A percentile compares a stretch with the other conserved stretches of the same genome.
phyloP scores from a whole-genome alignment of 2,329 filamentous ascomycete species.

The Hymenoscyphus fructigenus region DNA sequence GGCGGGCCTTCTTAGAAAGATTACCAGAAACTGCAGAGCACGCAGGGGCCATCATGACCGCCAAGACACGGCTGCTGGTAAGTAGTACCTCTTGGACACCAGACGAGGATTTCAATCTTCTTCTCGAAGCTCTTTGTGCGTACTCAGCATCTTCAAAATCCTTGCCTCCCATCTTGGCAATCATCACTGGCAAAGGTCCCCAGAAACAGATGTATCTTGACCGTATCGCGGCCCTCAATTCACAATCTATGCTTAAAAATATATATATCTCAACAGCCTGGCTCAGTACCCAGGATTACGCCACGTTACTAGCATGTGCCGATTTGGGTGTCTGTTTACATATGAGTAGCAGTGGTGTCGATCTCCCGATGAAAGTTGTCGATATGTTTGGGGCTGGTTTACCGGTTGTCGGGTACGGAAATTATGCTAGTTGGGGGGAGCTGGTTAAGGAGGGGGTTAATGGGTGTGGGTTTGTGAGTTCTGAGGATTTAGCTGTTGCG shows the following conservation, averaged over 20 bases:
- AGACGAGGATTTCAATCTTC: slow-evolving; percentile 89
- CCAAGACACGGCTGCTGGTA: slow-evolving; percentile 69
- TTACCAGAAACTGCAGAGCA: slow-evolving; percentile 64
- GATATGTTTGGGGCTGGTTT: slow-evolving; percentile 97
- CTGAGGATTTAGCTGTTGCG: slow-evolving; percentile 62
- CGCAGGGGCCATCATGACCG: slow-evolving; percentile 57
- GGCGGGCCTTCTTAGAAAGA: slow-evolving; percentile 61
- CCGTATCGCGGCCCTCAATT: slow-evolving; percentile 61
- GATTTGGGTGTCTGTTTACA: slow-evolving; percentile 91
- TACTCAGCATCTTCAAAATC: slow-evolving; percentile 59
- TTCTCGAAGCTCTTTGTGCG: slow-evolving; percentile 76
- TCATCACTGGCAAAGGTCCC: slow-evolving; percentile 94
- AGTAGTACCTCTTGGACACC: slow-evolving; percentile 97
- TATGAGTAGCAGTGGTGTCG: slow-evolving; percentile 89
- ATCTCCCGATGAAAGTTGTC: slow-evolving; percentile 98
- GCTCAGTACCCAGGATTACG: slow-evolving; percentile 82
- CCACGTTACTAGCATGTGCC: slow-evolving; percentile 75
- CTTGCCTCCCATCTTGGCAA: slow-evolving; percentile 67
- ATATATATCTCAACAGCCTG: slow-evolving; percentile 79
- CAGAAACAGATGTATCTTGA: slow-evolving; percentile 74
- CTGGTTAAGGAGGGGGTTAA: slow-evolving; percentile 86
- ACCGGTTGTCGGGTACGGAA: slow-evolving; percentile 82
- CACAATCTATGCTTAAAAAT: slow-evolving; percentile 62
- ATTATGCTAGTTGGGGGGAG: slow-evolving; percentile 86
- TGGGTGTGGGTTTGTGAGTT: slow-evolving; percentile 78